A percentile compares a stretch with the other conserved stretches of the same genome.
Evolutionary conservation across 768 basidiomycete species (phyloP).

Genomic region (Mrakia frigida): DNA sequence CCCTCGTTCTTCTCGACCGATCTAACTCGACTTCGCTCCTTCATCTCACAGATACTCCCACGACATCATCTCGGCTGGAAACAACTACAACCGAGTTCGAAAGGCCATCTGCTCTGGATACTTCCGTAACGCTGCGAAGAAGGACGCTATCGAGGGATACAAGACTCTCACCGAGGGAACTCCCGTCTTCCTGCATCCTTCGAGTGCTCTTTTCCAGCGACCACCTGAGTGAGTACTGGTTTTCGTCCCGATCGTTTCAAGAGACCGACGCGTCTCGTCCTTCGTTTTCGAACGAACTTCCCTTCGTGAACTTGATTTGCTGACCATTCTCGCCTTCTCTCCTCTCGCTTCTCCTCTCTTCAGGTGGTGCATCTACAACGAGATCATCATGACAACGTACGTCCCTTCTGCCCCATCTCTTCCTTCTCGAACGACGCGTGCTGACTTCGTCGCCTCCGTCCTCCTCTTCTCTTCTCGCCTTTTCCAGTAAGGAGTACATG

Average conservation of each 20-base stretch:
- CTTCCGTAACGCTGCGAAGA: constrained; percentile 98
- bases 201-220: constrained; percentile 85
- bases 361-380: constrained; percentile 59
- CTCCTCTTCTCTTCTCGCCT: no score
- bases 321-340: not conserved
- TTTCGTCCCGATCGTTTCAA: no score
- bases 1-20: not conserved
- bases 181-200: constrained; percentile 98
- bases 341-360: not conserved
- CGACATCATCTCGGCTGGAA: constrained; percentile 86
- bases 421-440: not conserved
- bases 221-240: constrained; percentile 73
- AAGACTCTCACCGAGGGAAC: constrained; percentile 90
- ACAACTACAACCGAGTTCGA: constrained; percentile 86
- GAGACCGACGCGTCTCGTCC: not conserved
- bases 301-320: not conserved
- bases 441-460: no score
- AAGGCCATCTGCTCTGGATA: constrained; percentile 95
- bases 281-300: not conserved
- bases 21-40: not conserved
- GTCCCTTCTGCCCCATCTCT: no score
- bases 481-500: constrained; percentile 59
- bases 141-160: constrained; percentile 73
- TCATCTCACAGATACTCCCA: constrained; percentile 72
- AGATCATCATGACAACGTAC: constrained; percentile 80